Conservation (phyloP, 2,329 filamentous ascomycete genomes). For the Phialophora expanda region DNA sequence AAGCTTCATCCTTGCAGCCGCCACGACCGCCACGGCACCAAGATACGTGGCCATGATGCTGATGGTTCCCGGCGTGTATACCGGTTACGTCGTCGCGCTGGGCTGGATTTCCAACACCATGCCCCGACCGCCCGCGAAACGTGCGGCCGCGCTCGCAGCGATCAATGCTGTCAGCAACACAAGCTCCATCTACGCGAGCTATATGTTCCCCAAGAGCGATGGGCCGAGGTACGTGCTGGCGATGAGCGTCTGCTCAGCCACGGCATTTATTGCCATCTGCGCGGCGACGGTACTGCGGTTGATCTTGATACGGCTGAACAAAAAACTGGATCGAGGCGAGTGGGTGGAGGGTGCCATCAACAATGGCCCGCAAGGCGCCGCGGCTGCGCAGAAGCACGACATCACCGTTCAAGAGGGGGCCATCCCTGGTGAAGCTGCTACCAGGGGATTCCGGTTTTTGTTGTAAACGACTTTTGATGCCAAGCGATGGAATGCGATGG, state of each 20-base stretch:
- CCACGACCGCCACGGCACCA: constrained; percentile 64
- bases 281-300: constrained; percentile 67
- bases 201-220: constrained; percentile 64
- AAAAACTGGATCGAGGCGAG: constrained; percentile 70
- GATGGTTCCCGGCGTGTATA: constrained; percentile 57
- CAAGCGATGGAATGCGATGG: not conserved
- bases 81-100: constrained; percentile 69
- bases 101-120: constrained; percentile 79
- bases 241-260: constrained; percentile 71
- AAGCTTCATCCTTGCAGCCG: constrained; percentile 71
- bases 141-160: constrained; percentile 72
- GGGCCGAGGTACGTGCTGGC: constrained; percentile 58
- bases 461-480: constrained; percentile 5
- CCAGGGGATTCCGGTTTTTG: constrained; percentile 30
- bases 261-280: constrained; percentile 66
- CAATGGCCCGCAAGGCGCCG: not conserved
- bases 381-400: not conserved
- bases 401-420: constrained; percentile 14
- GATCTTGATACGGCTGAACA: constrained; percentile 69
- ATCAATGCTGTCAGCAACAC: constrained; percentile 76
- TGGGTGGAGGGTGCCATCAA: constrained; percentile 63
- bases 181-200: constrained; percentile 71
- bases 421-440: constrained; percentile 23
- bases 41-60: constrained; percentile 75
- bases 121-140: constrained; percentile 75